Evolutionary conservation across 306 rosid genomes (phyloP), one percentile per base, ranked within the genome.

Genomic region (Glycine tomentella): DNA sequence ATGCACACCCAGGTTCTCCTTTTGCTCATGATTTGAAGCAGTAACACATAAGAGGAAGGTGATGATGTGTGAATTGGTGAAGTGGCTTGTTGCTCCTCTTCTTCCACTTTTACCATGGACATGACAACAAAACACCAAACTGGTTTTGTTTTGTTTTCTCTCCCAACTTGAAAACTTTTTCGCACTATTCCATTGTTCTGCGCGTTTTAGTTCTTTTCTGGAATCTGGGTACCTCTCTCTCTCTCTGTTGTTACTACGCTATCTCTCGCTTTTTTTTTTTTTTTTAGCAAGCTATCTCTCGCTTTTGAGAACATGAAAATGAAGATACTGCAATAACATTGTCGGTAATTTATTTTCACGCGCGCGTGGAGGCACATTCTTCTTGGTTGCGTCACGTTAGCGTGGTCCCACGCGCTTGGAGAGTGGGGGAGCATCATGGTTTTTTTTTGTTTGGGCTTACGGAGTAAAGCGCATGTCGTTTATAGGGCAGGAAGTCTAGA

Each of bases 1-100:
- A 89, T 12, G 52, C 85, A 91, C 53, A 85, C 90, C 97, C 97
- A 92, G 3, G 86, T 87, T 65, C 89, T 89, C 78, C 91, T 88
- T 83, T 85, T 87, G 88, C 97, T 87, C 94, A 88, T 86, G 15
- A 83, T 52, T 44, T 67, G 64, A 2, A 89, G 84, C 40, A 88
- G 63, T 15, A 86, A 50, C 78, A 9, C 1, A 79, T 89, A 84
- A 9, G 82, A 73, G 2, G 88, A 34, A 36, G 40, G 40, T 36
- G 40, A 36, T 25, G 31, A 25, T 25, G 40, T 36, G 40, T 36
- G 40, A 36, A 36, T 36, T 36, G 40, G 40, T 36, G 40, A 2
- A 0, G 84, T 13, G 20, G 16, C 31, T 25, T 25, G 8, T 34
- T 15, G 64, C 31, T 86, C 83, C 8, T 25, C 31, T 25, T 36